Conservation (phyloP, 768 basidiomycete genomes). For the Grammothele lineata region DNA sequence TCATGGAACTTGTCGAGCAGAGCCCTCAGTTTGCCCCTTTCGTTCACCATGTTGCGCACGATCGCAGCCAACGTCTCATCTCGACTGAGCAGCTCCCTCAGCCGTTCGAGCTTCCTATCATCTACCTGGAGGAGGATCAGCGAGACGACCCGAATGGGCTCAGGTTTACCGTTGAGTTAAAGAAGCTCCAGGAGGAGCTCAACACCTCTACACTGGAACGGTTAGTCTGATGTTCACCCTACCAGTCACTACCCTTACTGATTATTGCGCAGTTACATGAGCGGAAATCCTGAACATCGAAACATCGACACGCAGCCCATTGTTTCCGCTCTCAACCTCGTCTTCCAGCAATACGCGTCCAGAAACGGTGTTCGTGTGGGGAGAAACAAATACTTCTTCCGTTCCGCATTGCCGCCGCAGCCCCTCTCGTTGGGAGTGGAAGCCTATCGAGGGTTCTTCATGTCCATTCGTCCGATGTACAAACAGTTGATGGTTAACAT, state of each 20-base stretch:
- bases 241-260: no score
- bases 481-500: constrained; percentile 51
- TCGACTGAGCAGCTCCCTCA: constrained; percentile 35
- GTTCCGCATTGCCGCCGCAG: constrained; percentile 9
- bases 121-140: constrained; percentile 41
- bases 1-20: constrained; percentile 53
- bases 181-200: constrained; percentile 27
- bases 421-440: constrained; percentile 35
- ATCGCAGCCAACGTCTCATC: constrained; percentile 39
- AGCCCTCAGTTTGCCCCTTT: constrained; percentile 32
- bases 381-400: constrained; percentile 64
- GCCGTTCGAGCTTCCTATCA: constrained; percentile 29
- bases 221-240: constrained; percentile 28
- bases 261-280: constrained; percentile 42
- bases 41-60: constrained; percentile 46
- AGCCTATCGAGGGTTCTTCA: constrained; percentile 47
- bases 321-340: constrained; percentile 60
- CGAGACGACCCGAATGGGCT: constrained; percentile 32
- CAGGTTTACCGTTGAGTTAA: constrained; percentile 37
- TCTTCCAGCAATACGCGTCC: constrained; percentile 54
- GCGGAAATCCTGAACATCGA: constrained; percentile 49
- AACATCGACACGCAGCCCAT: constrained; percentile 55
- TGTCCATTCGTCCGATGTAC: constrained; percentile 45
- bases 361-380: constrained; percentile 58
- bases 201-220: constrained; percentile 25